Base-by-base conservation (phyloP, 176 grass and related monocot genomes). In the Bothriochloa decipiens region DNA sequence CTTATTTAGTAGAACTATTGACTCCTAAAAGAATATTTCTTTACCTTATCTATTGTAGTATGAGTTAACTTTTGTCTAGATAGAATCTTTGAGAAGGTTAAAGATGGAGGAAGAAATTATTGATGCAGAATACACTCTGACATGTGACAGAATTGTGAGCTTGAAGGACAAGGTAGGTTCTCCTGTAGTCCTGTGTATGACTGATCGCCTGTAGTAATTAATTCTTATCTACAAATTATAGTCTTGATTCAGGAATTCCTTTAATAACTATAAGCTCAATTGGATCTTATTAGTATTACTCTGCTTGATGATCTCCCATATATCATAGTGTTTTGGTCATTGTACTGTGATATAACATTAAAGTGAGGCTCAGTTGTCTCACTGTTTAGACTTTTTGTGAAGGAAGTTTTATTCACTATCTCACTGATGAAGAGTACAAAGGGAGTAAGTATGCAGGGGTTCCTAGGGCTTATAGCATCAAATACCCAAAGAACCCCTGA, bases 131-230 rank as follows among this genome's bases (percentile, higher is more conserved):
- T 99, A 92, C 72, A 78, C 84, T 58, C 84, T 96, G n/a, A 87
- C 83, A 74, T 93, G 88, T 84, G 96, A 99, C 82, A 99, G 88
- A 65, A 74, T 96, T 83, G 78, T 84, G 39, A 95, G 79, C 79
- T 85, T 99, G 85, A 95, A 99, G 50, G 91, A 92, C 52, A 99
- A 94, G 87, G 96, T 99, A 74, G 74, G 72, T 82, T 81, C n/a
- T 74, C 69, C 72, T 32, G 29, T 32, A 32, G 29, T 32, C 29
- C 29, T 68, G 58, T 81, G 41, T 58, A 72, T 57, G 36, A 45
- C 25, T 28, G 26, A 15, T 14, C 5, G 12, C 25, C 25, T 80
- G 81, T 29, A 78, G 65, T 63, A 10, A 75, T 65, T 68, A 23
- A 52, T 45, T 65, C 43, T 65, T 82, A 57, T 55, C 20, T 76